Conservation (phyloP, 2,329 filamentous ascomycete genomes). For the Ustulina deusta region DNA sequence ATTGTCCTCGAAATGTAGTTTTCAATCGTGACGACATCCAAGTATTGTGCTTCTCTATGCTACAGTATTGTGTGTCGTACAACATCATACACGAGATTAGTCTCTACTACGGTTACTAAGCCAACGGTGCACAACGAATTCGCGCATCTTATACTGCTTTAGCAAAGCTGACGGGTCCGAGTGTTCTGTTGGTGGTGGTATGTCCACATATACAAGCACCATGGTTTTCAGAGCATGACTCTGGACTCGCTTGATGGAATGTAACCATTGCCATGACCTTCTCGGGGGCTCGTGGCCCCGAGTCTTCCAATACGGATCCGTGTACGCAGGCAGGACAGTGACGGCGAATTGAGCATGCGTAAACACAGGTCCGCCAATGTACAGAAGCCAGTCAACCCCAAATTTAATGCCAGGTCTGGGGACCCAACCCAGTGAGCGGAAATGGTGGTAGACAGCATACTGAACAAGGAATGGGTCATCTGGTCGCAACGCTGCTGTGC, state of each 20-base stretch:
- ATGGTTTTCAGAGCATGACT: slow-evolving; percentile 91
- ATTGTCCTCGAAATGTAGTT: background rate
- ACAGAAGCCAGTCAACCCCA: slow-evolving; percentile 92
- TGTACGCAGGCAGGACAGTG: slow-evolving; percentile 85
- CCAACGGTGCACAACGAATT: slow-evolving; percentile 87
- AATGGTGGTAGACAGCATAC: slow-evolving; percentile 95
- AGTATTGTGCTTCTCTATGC: slow-evolving; percentile 21
- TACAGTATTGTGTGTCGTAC: slow-evolving; percentile 12
- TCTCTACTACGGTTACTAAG: slow-evolving; percentile 78
- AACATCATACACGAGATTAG: slow-evolving; percentile 25
- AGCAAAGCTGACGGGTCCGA: slow-evolving; percentile 73
- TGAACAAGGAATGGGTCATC: slow-evolving; percentile 88
- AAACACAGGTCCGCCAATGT: slow-evolving; percentile 92
- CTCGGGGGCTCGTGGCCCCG: slow-evolving; percentile 62
- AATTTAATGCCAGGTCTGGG: slow-evolving; percentile 94
- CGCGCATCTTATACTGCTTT: slow-evolving; percentile 78
- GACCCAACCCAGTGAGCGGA: slow-evolving; percentile 94
- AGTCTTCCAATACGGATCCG: slow-evolving; percentile 76
- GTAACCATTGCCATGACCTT: slow-evolving; percentile 83
- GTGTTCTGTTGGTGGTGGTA: slow-evolving; percentile 74
- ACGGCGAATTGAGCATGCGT: slow-evolving; percentile 94
- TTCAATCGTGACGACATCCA: background rate
- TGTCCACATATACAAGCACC: slow-evolving; percentile 89
- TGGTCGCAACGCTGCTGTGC: slow-evolving; percentile 64
- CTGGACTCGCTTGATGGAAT: slow-evolving; percentile 89